Conservation (phyloP, 352 stramenopile species). For the Phytophthora chlamydospora region DNA sequence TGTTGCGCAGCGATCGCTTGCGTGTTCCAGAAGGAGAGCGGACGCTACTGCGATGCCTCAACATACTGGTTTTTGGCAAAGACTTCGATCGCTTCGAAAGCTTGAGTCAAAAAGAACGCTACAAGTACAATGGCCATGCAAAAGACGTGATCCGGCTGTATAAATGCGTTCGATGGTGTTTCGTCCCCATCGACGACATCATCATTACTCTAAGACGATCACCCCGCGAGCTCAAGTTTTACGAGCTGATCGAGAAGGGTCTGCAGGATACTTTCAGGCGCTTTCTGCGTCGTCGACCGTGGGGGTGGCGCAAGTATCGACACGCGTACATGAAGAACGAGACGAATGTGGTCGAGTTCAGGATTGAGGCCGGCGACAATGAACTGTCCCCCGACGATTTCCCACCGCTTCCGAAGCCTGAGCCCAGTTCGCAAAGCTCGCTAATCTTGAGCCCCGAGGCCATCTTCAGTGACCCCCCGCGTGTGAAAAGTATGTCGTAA, state of each 20-base stretch:
- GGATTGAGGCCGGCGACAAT: slow-evolving; percentile 63
- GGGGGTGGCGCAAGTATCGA: slow-evolving; percentile 35
- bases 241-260: slow-evolving; percentile 58
- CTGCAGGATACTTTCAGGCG: slow-evolving; percentile 34
- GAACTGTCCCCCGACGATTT: slow-evolving; percentile 34
- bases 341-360: slow-evolving; percentile 60
- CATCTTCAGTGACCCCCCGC: slow-evolving; percentile 5
- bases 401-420: neutral
- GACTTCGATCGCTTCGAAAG: slow-evolving; percentile 24
- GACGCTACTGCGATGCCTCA: slow-evolving; percentile 49
- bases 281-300: slow-evolving; percentile 35
- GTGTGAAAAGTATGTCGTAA: slow-evolving; percentile 12
- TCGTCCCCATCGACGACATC: slow-evolving; percentile 62
- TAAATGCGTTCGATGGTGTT: slow-evolving; percentile 72
- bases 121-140: slow-evolving; percentile 38
- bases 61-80: slow-evolving; percentile 47
- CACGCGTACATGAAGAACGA: slow-evolving; percentile 41
- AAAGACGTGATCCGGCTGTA: slow-evolving; percentile 59
- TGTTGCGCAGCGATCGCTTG: slow-evolving; percentile 67
- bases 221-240: slow-evolving; percentile 53
- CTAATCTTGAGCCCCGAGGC: slow-evolving; percentile 15
- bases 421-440: slow-evolving; percentile 16
- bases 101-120: slow-evolving; percentile 3
- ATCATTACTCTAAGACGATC: slow-evolving; percentile 50
- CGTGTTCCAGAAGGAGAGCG: slow-evolving; percentile 62